Evolutionary conservation across 768 basidiomycete species (phyloP).

Genomic region (Lactarius trivialis): DNA sequence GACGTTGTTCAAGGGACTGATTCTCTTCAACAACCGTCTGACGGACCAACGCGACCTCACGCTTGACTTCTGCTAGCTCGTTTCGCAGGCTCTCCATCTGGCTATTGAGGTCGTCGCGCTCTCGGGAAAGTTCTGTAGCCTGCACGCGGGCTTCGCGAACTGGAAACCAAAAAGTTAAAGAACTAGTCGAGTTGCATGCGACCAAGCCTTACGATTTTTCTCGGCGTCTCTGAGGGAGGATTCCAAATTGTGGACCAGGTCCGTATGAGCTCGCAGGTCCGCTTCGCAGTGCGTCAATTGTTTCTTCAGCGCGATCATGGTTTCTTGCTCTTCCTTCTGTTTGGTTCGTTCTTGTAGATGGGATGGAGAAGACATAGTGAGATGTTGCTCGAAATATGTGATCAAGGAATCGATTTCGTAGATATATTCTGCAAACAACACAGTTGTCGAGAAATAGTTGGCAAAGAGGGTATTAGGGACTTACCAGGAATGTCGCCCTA

Average conservation of each 20-base stretch:
- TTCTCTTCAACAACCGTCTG: slow-evolving; percentile 84
- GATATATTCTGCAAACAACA: no score
- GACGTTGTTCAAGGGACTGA: slow-evolving; percentile 71
- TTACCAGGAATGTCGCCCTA: no score
- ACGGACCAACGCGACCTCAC: slow-evolving; percentile 71
- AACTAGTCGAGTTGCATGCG: not conserved
- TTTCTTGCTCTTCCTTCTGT: slow-evolving; percentile 76
- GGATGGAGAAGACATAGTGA: no score
- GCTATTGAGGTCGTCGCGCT: slow-evolving; percentile 66
- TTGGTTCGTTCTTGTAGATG: slow-evolving; percentile 73
- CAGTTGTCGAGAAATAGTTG: no score
- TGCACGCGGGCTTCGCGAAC: slow-evolving; percentile 94
- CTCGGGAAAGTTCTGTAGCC: slow-evolving; percentile 80
- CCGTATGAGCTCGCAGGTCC: slow-evolving; percentile 87
- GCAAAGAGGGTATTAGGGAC: no score
- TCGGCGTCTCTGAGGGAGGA: slow-evolving; percentile 85
- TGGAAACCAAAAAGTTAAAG: slow-evolving; percentile 28
- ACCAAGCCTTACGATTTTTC: slow-evolving; percentile 68
- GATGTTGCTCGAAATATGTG: no score
- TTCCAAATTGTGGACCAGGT: slow-evolving; percentile 79
- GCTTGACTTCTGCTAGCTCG: slow-evolving; percentile 72
- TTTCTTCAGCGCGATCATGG: slow-evolving; percentile 90
- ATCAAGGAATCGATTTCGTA: no score
- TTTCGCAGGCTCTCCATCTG: slow-evolving; percentile 62
- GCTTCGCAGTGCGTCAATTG: slow-evolving; percentile 89